Evolutionary conservation across 768 basidiomycete genomes (phyloP).

Genomic region (Kwoniella botswanensis): DNA sequence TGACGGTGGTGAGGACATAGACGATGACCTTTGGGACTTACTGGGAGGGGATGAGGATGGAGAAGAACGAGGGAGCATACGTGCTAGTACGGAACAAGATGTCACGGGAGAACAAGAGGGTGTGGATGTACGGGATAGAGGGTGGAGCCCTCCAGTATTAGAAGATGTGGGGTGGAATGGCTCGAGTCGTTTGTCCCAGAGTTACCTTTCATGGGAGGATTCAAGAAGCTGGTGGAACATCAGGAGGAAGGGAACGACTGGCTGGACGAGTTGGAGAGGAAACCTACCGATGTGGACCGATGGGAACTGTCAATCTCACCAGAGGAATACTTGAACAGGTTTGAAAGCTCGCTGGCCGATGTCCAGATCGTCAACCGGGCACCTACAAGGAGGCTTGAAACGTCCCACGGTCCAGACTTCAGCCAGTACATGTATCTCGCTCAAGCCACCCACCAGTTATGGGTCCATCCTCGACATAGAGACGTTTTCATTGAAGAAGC

Average conservation of each 20-base stretch:
- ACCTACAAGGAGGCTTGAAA: background rate
- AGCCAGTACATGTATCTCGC: constrained; percentile 19
- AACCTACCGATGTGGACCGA: constrained; percentile 26
- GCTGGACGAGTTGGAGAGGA: background rate
- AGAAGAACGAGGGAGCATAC: no score
- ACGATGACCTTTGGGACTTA: no score
- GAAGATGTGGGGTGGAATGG: background rate
- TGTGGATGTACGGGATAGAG: background rate
- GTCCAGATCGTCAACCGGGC: constrained; percentile 13
- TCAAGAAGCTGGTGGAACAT: background rate
- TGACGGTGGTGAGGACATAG: no score
- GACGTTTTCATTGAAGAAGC: constrained; percentile 15
- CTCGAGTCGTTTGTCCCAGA: background rate
- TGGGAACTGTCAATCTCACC: constrained; percentile 29
- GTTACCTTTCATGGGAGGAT: background rate
- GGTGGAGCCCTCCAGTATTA: background rate
- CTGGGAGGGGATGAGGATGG: no score
- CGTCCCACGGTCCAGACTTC: constrained; percentile 13
- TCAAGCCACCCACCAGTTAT: constrained; percentile 26
- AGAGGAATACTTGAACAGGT: constrained; percentile 11
- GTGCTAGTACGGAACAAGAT: no score
- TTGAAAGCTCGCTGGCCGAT: constrained; percentile 18
- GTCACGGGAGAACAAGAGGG: no score
- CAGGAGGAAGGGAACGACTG: background rate
- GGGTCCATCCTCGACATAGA: constrained; percentile 22